Conservation (phyloP, 495 filamentous ascomycete genomes). For the Aspergillus panamensis region DNA sequence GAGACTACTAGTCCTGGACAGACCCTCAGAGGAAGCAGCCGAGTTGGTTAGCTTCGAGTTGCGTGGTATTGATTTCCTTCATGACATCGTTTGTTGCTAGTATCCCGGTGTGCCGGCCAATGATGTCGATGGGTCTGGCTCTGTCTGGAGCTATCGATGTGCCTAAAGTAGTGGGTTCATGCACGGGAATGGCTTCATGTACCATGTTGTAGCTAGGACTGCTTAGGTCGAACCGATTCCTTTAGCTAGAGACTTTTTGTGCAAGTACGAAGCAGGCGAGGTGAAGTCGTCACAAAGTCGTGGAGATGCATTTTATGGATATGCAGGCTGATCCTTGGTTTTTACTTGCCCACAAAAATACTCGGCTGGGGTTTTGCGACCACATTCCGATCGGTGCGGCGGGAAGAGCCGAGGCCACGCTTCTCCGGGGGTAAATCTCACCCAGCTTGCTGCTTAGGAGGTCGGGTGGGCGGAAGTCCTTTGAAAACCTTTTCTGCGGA, state of each 20-base stretch:
- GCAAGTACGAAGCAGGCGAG: background rate
- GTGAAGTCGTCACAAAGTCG: background rate
- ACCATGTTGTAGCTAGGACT: background rate
- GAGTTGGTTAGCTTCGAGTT: no score
- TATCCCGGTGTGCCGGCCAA: background rate
- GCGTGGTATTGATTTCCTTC: no score
- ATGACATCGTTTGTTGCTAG: no score
- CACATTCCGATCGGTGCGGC: slow-evolving; percentile 2
- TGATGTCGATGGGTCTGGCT: background rate
- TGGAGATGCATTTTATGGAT: background rate
- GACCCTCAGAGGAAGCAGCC: no score
- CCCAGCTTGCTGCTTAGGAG: background rate
- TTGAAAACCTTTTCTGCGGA: background rate
- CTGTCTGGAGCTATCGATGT: background rate
- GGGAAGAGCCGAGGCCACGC: slow-evolving; percentile 1
- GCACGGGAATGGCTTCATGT: background rate
- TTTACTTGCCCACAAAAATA: background rate
- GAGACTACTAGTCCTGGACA: background rate
- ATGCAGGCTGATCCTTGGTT: background rate
- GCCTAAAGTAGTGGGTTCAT: background rate
- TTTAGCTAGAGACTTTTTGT: background rate
- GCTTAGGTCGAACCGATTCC: background rate
- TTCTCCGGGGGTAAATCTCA: background rate
- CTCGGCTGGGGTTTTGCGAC: background rate
- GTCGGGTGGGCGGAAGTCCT: background rate